Evolutionary conservation across 495 filamentous ascomycete species (phyloP), one percentile per base, ranked within the genome.

Genomic region (Hapsidospora chrysogenum): DNA sequence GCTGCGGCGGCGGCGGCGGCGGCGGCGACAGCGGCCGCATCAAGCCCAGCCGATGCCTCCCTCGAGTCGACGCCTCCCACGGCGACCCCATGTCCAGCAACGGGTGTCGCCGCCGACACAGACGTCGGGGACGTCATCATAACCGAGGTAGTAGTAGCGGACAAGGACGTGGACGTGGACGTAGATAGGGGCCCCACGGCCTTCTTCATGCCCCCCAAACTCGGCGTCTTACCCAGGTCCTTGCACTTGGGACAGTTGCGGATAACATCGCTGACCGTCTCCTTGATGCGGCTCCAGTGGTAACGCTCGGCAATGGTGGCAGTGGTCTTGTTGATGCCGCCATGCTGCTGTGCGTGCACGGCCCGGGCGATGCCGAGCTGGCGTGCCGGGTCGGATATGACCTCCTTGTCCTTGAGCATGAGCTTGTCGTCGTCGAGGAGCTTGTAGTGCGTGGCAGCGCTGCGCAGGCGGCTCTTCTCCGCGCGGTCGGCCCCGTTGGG

Each of bases 261-360:
- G 60, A 97, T 94, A 49, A 94, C 86, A 43, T 82, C 72, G 50
- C 79, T 87, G 37, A 94, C 89, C 0, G 87, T 96, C 53, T 95
- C 87, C 52, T 96, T 97, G 60, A 97, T 96, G 21, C 89, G 70
- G n/a, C 92, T 86, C 89, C 89, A 97, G 51, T 95, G 89, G 47
- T 83, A 95, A 44, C 80, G 79, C 53, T 93, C 79, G 2, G 89
- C 85, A 42, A 97, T 94, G 15, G 75, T 78, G 7, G 85, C 84
- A 0, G 89, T 97, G 1, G 87, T 95, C 57, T 94, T 96, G 65
- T 97, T 97, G 57, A 97, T 96, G 35, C 89, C 89, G 4, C 78
- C 84, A 52, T 97, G 89, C n/a, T 74, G 64, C 33, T 71, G 57
- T 30, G 73, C 57, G 53, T 97, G 89, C 9, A 85, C 65, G 23